phyloP scores from a whole-genome alignment of 2,329 filamentous ascomycete genomes.

The Ceratocystis colombiana region DNA sequence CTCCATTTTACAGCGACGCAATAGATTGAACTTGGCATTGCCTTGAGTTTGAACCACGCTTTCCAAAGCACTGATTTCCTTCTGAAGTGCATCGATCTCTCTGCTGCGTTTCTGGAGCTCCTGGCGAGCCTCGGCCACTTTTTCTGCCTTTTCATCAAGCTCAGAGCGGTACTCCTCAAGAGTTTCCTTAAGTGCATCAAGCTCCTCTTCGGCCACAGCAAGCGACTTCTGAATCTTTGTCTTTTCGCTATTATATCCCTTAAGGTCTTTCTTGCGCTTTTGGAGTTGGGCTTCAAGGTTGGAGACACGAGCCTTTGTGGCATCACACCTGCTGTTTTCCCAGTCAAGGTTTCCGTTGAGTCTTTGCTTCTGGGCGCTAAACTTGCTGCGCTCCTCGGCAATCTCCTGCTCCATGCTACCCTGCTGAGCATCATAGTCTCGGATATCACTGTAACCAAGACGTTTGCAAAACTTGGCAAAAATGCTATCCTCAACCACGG shows the following conservation, averaged over 20 bases:
- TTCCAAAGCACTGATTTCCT: slow-evolving; percentile 69
- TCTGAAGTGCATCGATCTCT: slow-evolving; percentile 63
- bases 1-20: slow-evolving; percentile 85
- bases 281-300: slow-evolving; percentile 56
- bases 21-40: slow-evolving; percentile 68
- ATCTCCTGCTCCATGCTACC: slow-evolving; percentile 86
- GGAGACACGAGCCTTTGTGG: slow-evolving; percentile 58
- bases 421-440: slow-evolving; percentile 87
- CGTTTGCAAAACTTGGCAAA: slow-evolving; percentile 78
- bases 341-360: slow-evolving; percentile 53
- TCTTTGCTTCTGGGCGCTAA: slow-evolving; percentile 71
- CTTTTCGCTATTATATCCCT: slow-evolving; percentile 61
- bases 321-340: slow-evolving; percentile 44
- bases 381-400: slow-evolving; percentile 74
- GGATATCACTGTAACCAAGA: slow-evolving; percentile 79
- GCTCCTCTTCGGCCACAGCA: slow-evolving; percentile 61
- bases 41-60: slow-evolving; percentile 77
- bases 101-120: slow-evolving; percentile 78
- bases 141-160: slow-evolving; percentile 59
- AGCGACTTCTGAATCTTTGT: slow-evolving; percentile 62
- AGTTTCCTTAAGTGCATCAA: slow-evolving; percentile 63
- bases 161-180: slow-evolving; percentile 59
- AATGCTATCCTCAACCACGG: slow-evolving; percentile 75
- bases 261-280: slow-evolving; percentile 58
- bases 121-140: slow-evolving; percentile 64